A percentile compares a stretch with the other conserved stretches of the same genome.
These are phyloP conservation scores for Olyra latifolia DNA, from an alignment of 176 grass and related monocot species.

Conservation along the genomic window DNA sequence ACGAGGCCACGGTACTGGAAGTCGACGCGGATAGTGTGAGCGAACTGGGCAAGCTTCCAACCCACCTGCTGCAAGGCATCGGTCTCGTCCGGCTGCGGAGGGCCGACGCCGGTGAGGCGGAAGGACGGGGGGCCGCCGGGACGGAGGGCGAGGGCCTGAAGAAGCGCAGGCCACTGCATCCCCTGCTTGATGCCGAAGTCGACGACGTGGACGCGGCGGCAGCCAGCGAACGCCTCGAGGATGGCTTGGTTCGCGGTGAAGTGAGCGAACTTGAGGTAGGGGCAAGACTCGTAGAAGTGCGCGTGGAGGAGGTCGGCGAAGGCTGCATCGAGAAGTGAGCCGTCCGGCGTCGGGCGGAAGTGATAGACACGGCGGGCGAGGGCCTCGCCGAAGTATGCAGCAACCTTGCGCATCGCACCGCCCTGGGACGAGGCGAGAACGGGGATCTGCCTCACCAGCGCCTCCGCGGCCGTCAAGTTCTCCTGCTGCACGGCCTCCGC, in stretches of 20 bases:
- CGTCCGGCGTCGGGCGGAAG: constrained; percentile 47
- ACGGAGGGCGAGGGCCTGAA: constrained; percentile 91
- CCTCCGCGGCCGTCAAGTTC: constrained; percentile 70
- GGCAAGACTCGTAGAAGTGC: constrained; percentile 97
- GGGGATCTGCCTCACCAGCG: constrained; percentile 85
- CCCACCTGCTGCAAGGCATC: constrained; percentile 89
- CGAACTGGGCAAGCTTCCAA: constrained; percentile 81
- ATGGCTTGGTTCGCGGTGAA: constrained; percentile 98
- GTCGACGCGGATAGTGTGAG: constrained; percentile 74
- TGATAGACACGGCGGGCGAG: constrained; percentile 77
- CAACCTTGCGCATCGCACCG: constrained; percentile 93
- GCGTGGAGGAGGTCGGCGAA: constrained; percentile 78
- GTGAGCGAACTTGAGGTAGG: constrained; percentile 99
- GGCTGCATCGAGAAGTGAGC: constrained; percentile 67
- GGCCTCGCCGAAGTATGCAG: constrained; percentile 88
- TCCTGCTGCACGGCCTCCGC: constrained; percentile 93
- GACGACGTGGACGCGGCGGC: constrained; percentile 84
- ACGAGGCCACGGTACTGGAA: constrained; percentile 88
- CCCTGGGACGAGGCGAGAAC: constrained; percentile 74
- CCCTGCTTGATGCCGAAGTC: constrained; percentile 97
- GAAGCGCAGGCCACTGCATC: constrained; percentile 94
- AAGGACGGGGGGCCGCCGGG: constrained; percentile 76
- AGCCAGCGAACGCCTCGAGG: constrained; percentile 85
- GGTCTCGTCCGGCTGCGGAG: constrained; percentile 74
- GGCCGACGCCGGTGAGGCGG: constrained; percentile 82